These are phyloP conservation scores for Claviceps capensis DNA, from an alignment of 2,329 filamentous ascomycete genomes.

Conservation along the genomic window DNA sequence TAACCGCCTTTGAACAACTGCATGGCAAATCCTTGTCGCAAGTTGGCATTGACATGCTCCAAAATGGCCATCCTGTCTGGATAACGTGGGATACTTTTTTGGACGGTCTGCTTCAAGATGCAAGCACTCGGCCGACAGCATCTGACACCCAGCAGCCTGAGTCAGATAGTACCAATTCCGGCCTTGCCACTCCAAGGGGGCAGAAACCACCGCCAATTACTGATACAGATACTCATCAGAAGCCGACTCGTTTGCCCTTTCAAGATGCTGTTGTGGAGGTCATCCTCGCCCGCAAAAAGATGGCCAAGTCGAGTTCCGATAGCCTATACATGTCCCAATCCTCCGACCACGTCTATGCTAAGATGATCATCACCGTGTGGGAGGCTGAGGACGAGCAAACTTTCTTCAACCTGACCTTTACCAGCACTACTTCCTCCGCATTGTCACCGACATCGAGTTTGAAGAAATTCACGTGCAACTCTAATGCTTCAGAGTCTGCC, in stretches of 20 bases:
- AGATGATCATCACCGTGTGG: slow-evolving; percentile 69
- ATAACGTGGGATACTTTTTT: slow-evolving; percentile 46
- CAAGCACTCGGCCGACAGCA: slow-evolving; percentile 17
- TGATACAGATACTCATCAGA: slow-evolving; percentile 20
- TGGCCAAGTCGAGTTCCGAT: slow-evolving; percentile 25
- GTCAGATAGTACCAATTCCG: slow-evolving; percentile 12
- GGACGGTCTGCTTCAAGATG: slow-evolving; percentile 35
- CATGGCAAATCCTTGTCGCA: slow-evolving; percentile 53
- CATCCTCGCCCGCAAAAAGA: slow-evolving; percentile 40
- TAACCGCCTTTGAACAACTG: slow-evolving; percentile 42
- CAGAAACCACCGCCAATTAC: slow-evolving; percentile 6
- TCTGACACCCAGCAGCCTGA: slow-evolving; percentile 11
- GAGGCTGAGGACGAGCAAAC: slow-evolving; percentile 50
- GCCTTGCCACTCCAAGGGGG: slow-evolving; percentile 25
- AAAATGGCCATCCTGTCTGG: slow-evolving; percentile 49
- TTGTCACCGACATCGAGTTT: slow-evolving; percentile 16
- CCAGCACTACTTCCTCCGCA: slow-evolving; percentile 35
- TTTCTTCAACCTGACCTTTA: slow-evolving; percentile 66
- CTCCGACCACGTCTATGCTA: slow-evolving; percentile 40
- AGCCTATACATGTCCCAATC: slow-evolving; percentile 21
- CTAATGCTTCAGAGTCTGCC: slow-evolving; percentile 29
- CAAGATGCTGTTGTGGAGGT: slow-evolving; percentile 57
- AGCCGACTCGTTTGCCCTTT: slow-evolving; percentile 16
- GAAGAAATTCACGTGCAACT: slow-evolving; percentile 25
- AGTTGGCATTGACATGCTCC: slow-evolving; percentile 59